Evolutionary conservation across 179 eudicot genomes (phyloP), one percentile per base, ranked within the genome.

Genomic region (Heliamphora ciliata): DNA sequence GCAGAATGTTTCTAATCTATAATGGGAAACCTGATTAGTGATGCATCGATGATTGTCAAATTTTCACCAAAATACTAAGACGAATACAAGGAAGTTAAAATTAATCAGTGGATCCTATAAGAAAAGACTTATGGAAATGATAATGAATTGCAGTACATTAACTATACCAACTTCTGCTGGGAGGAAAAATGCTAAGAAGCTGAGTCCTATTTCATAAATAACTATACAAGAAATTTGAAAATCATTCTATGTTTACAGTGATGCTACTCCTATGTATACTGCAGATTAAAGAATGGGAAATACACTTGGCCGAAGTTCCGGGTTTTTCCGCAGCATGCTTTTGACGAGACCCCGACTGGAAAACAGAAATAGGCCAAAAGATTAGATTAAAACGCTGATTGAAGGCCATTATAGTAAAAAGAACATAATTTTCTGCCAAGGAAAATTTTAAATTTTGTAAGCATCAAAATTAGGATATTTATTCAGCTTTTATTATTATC

Each of bases 271-370:
- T 15, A 69, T 48, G 66, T 17, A 56, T n/a, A 79, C 13, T 80
- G 66, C 21, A 69, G 44, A 70, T 58, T 78, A 46, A 69, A 70
- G 85, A 17, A 6, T 9, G 63, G 82, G 72, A 50, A 59, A 80
- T 97, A 97, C 99, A 86, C 94, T 93, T 79, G 99, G 99, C 72
- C 99, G 89, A 56, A 88, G 85, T 78, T 92, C 97, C 71, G 99
- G 99, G 85, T 97, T 91, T 86, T 92, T 96, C 86, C 99, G 88
- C 84, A 97, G 97, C 99, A 97, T 93, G 86, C 97, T 94, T 84
- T 97, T 97, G 78, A 94, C 86, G 84, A 97, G 97, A 59, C 97
- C 93, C 63, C 97, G 96, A 81, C 99, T 97, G 91, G 60, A 81
- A 82, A 82, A 83, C n/a, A 79, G 24, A 74, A 83, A 66, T 18